These are phyloP conservation scores for Fragaria vesca DNA, from an alignment of 306 rosid species.

Conservation along the genomic window DNA sequence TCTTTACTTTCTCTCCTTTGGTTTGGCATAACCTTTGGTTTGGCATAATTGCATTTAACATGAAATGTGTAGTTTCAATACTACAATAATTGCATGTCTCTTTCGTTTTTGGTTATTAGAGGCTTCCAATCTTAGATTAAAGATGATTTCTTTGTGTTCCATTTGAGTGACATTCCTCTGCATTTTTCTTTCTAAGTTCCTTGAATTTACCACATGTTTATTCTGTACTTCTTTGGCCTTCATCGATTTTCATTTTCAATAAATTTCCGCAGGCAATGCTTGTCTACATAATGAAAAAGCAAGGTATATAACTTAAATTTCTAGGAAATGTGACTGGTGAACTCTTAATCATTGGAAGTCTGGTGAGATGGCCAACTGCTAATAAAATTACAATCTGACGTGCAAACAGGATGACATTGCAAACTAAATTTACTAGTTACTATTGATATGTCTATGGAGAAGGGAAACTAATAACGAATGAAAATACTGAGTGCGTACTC, in stretches of 20 bases:
- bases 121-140: not conserved
- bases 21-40: not conserved
- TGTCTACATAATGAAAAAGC: not conserved
- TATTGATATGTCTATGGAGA: not conserved
- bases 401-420: not conserved
- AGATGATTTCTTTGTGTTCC: not conserved
- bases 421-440: not conserved
- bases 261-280: not conserved
- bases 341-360: not conserved
- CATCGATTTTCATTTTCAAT: not conserved
- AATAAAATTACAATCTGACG: not conserved
- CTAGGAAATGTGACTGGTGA: not conserved
- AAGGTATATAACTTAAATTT: conserved; percentile 1
- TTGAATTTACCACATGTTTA: not conserved
- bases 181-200: not conserved
- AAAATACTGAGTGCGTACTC: not conserved
- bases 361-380: not conserved
- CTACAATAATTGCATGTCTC: not conserved
- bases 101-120: not conserved
- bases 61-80: not conserved
- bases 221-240: not conserved
- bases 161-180: not conserved
- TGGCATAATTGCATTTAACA: not conserved
- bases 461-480: not conserved
- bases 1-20: not conserved